Evolutionary conservation across 768 basidiomycete genomes (phyloP), one percentile per base, ranked within the genome.

Genomic region (Rhodocollybia butyracea): DNA sequence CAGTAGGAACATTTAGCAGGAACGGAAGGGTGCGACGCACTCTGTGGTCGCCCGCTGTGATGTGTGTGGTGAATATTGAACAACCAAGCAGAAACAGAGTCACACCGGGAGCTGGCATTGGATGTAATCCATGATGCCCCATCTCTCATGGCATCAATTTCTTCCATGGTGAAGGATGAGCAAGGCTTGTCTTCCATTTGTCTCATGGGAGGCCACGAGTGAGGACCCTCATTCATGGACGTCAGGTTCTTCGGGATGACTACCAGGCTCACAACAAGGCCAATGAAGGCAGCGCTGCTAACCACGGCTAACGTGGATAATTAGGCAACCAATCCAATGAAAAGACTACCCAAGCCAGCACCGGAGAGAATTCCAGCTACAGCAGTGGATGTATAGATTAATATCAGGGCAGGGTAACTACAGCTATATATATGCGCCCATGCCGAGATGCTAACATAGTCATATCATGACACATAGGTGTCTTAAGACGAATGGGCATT

Each of bases 111-210:
- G 52, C 80, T 77, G 5, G 81, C 74, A 41, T 80, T 77, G 46
- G 88, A 89, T 0, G 89, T 88, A 57, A 91, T 82, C 88, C 89
- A 90, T n/a, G 88, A 89, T 46, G 82, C 82, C 48, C 88, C 87
- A 60, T 90, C 88, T 21, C 83, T 82, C 50, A 90, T 75, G 19
- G 75, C 86, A 57, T 89, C 85, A 47, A 90, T 75, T 51, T 91
- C 88, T 61, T 88, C 86, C 0, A 84, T 85, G 17, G 78, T 77
- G 62, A 89, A 87, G 0, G 86, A 86, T 0, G 81, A 81, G 29
- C 84, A 71, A 17, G 80, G 76, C 59, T 80, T 78, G 61, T 82
- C 78, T 56, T 81, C 81, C 29, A 76, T 64, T 57, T 78, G 67
- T 58, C 73, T 71, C 19, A 76, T 73, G 2, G 85, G 82, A 12